Base-by-base conservation (phyloP, 371 early-diverging fungal species). In the Caulochytrium protostelioides region DNA sequence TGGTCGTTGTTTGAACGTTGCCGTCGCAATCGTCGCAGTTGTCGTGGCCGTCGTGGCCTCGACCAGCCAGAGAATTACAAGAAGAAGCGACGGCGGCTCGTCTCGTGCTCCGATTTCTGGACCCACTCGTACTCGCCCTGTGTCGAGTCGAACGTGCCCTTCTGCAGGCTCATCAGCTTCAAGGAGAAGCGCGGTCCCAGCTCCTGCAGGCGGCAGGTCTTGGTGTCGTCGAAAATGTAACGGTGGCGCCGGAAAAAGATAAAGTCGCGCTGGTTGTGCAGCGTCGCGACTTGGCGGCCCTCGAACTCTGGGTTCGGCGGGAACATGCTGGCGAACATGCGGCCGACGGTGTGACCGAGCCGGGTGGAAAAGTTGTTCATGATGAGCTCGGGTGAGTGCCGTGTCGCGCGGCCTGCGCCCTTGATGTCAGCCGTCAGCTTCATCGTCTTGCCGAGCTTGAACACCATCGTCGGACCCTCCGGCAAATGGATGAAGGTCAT, bases 181-280 rank as follows among this genome's bases (percentile, higher is more conserved):
- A 98, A 52, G 9, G 97, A 95, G 38, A 98, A 89, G 41, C 86
- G 61, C 0, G 99, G 99, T 0, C 99, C 99, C 15, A 97, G 53
- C 55, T 97, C 92, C 51, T 94, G 89, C 46, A 98, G 46, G 29
- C 81, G 80, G 19, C 76, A 83, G 23, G 74, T 65, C 47, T 95
- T 79, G 2, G 81, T 77, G 50, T 79, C 78, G 39, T 70, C 66
- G 54, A 95, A 92, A 32, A 84, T 74, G 52, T 95, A 84, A 27
- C 83, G 74, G 51, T 97, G 97, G 23, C 97, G 68, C 50, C 98
- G 70, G 49, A 98, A 92, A 55, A 94, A 97, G 39, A 98, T 89
- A 48, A 94, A 98, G 55, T 98, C 99, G 28, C 97, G 83, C 54
- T 97, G 94, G 47, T 97, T 97, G 50, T 95, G 95, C 59, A 97